A percentile compares a stretch with the other conserved stretches of the same genome.
Conservation (phyloP, 2,329 filamentous ascomycete genomes). For the Fusarium sp. region DNA sequence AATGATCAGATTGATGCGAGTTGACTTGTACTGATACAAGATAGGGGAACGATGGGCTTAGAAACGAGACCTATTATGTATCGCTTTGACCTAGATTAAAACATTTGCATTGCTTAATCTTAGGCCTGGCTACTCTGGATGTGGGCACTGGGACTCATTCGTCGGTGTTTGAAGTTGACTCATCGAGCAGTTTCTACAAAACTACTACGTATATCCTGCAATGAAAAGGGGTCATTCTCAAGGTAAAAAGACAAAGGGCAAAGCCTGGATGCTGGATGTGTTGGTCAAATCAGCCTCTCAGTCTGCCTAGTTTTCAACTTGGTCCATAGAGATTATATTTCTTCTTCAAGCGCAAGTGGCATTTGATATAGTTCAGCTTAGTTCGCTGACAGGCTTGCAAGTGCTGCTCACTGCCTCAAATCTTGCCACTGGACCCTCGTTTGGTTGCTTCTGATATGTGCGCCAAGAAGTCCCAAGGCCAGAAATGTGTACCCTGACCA, state of each 20-base stretch:
- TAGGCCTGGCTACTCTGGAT: neutral
- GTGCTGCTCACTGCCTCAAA: neutral
- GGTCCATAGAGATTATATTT: neutral
- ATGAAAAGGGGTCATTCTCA: neutral
- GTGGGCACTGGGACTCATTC: neutral
- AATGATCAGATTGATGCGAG: neutral
- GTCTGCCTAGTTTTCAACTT: neutral
- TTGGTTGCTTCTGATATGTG: neutral
- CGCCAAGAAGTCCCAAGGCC: neutral
- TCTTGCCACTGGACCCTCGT: neutral
- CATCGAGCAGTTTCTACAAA: neutral
- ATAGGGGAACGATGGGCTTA: neutral
- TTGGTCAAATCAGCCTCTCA: neutral
- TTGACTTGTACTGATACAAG: neutral
- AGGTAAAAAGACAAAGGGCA: neutral
- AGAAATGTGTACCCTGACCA: neutral
- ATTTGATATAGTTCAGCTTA: neutral
- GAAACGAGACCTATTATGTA: neutral
- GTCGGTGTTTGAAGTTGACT: too few relatives aligned
- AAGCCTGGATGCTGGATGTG: neutral
- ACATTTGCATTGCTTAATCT: neutral
- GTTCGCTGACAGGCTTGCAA: neutral
- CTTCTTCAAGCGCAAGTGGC: neutral
- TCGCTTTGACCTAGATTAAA: neutral
- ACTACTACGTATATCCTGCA: neutral